Evolutionary conservation across 2,329 filamentous ascomycete species (phyloP), one percentile per base, ranked within the genome.

Genomic region (Pseudogymnoascus sp.): DNA sequence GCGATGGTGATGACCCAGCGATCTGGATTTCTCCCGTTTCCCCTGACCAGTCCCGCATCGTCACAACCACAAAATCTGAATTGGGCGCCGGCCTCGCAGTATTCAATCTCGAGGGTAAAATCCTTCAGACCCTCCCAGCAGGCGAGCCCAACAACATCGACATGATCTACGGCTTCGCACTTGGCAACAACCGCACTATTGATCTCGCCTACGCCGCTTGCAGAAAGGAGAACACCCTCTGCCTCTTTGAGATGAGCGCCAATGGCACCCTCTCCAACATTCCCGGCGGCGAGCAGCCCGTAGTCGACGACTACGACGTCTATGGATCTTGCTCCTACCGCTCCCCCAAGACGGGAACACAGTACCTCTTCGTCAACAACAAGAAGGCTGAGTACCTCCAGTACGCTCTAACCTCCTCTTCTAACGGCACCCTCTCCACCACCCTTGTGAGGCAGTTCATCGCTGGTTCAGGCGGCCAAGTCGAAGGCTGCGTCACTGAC

Each of bases 281-380:
- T 29, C 51, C 75, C 1, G 80, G 80, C 1, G 80, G 80, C 12
- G 70, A 69, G 5, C 81, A 83, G n/a, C 73, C 77, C 0, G 77
- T 78, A 0, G 75, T 77, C 1, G 70, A 76, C 0, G 75, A 77
- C 64, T 82, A 79, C 66, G 72, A 74, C 0, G 78, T 81, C 45
- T 83, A 83, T 68, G 81, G 81, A 14, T 83, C 80, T 5, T 83
- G 78, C 66, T 77, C 76, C 26, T 83, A 83, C 70, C 77, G 71
- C 12, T 83, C 81, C 1, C 74, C 69, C 5, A 77, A 70, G 34
- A 78, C 76, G 0, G 76, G 75, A 23, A 81, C 79, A 67, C 78
- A 82, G 40, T 82, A 82, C 63, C 76, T 83, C 21, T 83, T 83
- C 61, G 80, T 83, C 65, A 83, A 83, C 67, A 77, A 79, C 61